Conservation (phyloP, 2,329 filamentous ascomycete species). For the Aspergillus fructus region DNA sequence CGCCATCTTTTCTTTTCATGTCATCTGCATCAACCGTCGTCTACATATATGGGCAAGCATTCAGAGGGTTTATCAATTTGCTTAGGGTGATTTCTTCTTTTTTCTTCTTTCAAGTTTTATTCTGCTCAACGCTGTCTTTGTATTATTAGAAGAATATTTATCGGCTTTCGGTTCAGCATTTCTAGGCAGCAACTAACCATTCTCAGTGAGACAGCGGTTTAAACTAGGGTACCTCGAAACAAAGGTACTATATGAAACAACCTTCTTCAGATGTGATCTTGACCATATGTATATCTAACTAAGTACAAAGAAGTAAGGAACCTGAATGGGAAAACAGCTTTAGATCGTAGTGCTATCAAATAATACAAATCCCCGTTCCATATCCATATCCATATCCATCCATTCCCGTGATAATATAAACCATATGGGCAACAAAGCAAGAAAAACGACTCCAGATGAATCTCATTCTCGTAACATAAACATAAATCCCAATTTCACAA, state of each 20-base stretch:
- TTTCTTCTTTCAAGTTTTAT: neutral
- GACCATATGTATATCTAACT: neutral
- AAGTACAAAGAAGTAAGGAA: neutral
- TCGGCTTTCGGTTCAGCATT: neutral
- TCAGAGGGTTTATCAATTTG: neutral
- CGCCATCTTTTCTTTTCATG: neutral
- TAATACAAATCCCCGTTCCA: slow-evolving; percentile 1
- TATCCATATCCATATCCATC: neutral
- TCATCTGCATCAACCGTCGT: neutral
- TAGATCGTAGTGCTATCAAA: neutral
- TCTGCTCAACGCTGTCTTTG: neutral
- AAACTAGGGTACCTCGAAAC: neutral
- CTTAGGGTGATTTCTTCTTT: neutral
- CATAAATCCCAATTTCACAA: neutral
- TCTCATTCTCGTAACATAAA: neutral
- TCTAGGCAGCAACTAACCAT: neutral
- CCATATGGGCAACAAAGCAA: slow-evolving; percentile 2
- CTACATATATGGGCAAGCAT: neutral
- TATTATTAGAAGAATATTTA: neutral
- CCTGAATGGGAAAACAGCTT: too few species aligned
- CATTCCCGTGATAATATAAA: neutral
- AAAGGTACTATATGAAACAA: neutral
- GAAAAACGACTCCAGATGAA: neutral
- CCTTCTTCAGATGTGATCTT: neutral
- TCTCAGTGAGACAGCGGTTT: neutral